Base-by-base conservation (phyloP, 257 asterid species). In the Eustoma russellianum region DNA sequence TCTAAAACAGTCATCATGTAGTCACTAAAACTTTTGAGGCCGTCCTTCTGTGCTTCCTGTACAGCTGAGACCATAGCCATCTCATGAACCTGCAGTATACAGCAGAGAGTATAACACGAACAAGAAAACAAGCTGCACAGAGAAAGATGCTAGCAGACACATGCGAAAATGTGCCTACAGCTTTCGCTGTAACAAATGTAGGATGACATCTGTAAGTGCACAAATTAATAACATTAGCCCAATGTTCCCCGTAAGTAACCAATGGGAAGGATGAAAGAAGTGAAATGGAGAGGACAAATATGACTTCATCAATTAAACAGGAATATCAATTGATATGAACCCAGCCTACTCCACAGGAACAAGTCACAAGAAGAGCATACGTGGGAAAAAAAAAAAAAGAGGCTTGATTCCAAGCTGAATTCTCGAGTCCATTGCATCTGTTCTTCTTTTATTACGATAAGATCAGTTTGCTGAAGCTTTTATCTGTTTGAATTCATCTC, bases 31-130 rank as follows among this genome's bases (percentile, higher is more conserved):
- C 88, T 82, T 79, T 77, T 80, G 45, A 85, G 80, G 68, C 84
- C 87, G 67, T 85, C 98, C 76, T 88, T 88, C 73, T 91, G 98
- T 66, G 95, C 94, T 75, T 84, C 97, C 74, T 88, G 93, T 62
- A 91, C 80, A 28, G 97, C 95, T 60, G 97, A 91, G 67, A 88
- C 81, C 93, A 85, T 88, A 70, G 98, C 82, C 97, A 91, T 91
- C 76, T 91, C 98, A 73, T 75, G 97, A 63, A 91, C 94, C 97
- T 91, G 67, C 59, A 66, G 70, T 38, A 67, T 67, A 77, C 56
- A 48, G 60, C 70, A 55, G 6, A 35, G 43, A 69, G 45, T 13
- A 28, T 34, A 33, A 45, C 53, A 34, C 59, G 10, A 64, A 28
- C 41, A 53, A 53, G 52, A 33, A 59, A 19, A 24, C 34, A 19